phyloP scores from a whole-genome alignment of 306 rosid genomes.

The Fragaria nilgerrensis region DNA sequence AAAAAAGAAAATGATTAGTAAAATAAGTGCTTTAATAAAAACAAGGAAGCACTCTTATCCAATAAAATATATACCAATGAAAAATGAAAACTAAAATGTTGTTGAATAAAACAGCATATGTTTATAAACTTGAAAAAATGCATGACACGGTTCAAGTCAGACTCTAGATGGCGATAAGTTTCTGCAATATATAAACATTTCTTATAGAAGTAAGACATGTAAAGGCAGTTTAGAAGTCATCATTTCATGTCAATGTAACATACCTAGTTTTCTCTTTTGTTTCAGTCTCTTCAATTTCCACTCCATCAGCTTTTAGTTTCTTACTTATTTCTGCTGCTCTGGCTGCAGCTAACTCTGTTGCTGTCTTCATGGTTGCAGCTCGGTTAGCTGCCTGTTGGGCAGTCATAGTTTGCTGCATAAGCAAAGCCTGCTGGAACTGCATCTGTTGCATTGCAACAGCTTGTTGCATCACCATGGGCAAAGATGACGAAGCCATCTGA shows the following conservation, averaged over 20 bases:
- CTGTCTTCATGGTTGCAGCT: constrained; percentile 96
- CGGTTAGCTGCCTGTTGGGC: constrained; percentile 96
- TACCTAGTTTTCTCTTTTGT: constrained; percentile 72
- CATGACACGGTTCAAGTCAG: not conserved
- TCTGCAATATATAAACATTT: not conserved
- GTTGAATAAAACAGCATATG: not conserved
- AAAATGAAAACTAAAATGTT: not conserved
- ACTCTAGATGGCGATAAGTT: not conserved
- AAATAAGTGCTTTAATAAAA: not conserved
- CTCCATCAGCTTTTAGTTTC: constrained; percentile 78
- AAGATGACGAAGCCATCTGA: constrained; percentile 70
- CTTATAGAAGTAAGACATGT: not conserved
- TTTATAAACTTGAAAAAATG: not conserved
- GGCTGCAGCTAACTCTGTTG: constrained; percentile 96
- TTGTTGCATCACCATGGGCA: constrained; percentile 99
- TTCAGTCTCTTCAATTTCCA: constrained; percentile 38
- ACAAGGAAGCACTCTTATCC: not conserved
- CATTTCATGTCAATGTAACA: constrained; percentile 16
- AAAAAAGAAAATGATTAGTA: constrained; percentile 19
- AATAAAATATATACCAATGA: not conserved
- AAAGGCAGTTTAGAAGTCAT: not conserved
- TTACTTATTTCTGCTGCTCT: constrained; percentile 97
- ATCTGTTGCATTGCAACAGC: constrained; percentile 99
- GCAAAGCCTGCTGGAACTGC: constrained; percentile 98
- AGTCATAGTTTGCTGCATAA: constrained; percentile 90